These are phyloP conservation scores for Ogataea methylovora DNA, from an alignment of 805 yeast genomes.

Conservation along the genomic window DNA sequence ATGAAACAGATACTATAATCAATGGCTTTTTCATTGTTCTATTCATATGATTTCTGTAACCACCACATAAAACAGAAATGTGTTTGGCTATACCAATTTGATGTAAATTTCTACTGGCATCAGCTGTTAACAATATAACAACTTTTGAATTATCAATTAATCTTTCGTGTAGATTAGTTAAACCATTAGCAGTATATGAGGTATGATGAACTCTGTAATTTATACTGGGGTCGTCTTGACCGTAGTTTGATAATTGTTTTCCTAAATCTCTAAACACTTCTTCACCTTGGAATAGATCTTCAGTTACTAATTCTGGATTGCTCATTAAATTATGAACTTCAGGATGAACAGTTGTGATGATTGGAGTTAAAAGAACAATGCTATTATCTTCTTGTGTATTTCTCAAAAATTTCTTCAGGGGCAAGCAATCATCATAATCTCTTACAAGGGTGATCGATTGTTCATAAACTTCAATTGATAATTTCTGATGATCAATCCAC, in stretches of 20 bases:
- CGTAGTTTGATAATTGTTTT: slow-evolving; percentile 31
- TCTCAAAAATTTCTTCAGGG: slow-evolving; percentile 34
- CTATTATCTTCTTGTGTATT: slow-evolving; percentile 18
- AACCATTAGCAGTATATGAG: slow-evolving; percentile 49
- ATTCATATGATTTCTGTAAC: slow-evolving; percentile 23
- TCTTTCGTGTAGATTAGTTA: slow-evolving; percentile 47
- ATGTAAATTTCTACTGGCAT: slow-evolving; percentile 51
- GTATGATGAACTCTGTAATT: slow-evolving; percentile 47
- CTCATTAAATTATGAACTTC: slow-evolving; percentile 8
- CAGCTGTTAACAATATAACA: slow-evolving; percentile 48
- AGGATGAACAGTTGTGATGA: slow-evolving; percentile 26
- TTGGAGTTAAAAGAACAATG: slow-evolving; percentile 25
- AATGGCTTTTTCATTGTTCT: slow-evolving; percentile 37
- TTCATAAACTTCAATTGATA: slow-evolving; percentile 40
- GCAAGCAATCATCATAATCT: slow-evolving; percentile 43
- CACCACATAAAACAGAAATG: slow-evolving; percentile 47
- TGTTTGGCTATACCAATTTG: slow-evolving; percentile 56
- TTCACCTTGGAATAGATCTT: slow-evolving; percentile 29
- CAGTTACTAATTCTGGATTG: slow-evolving; percentile 3
- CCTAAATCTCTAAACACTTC: slow-evolving; percentile 50
- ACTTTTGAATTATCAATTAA: slow-evolving; percentile 44
- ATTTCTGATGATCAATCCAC: slow-evolving; percentile 34
- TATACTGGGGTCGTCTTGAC: slow-evolving; percentile 9
- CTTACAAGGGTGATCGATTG: slow-evolving; percentile 46
- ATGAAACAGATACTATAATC: slow-evolving; percentile 51